Evolutionary conservation across 2,329 filamentous ascomycete species (phyloP).

Genomic region (Fusarium sp.): DNA sequence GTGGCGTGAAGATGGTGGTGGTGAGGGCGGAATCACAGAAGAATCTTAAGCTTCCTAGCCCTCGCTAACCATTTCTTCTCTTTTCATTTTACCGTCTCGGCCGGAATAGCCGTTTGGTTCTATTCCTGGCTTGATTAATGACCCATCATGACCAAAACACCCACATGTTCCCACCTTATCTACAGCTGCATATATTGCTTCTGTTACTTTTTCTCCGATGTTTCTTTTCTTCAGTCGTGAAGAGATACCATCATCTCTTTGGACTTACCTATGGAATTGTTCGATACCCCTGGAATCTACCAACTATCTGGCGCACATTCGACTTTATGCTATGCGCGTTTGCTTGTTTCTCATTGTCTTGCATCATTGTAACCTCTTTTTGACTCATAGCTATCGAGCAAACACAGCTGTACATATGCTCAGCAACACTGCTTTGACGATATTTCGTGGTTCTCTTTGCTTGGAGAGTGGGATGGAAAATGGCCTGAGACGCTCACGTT

Average conservation of each 20-base stretch:
- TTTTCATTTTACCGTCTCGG: constrained; percentile 25
- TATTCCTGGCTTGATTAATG: constrained; percentile 40
- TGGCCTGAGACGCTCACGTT: constrained; percentile 11
- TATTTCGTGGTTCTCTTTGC: constrained; percentile 12
- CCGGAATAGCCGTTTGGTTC: constrained; percentile 37
- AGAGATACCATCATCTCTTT: constrained; percentile 32
- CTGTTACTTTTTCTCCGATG: constrained; percentile 11
- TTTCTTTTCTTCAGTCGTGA: constrained; percentile 36
- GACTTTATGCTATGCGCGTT: constrained; percentile 6
- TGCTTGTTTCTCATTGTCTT: constrained; percentile 22
- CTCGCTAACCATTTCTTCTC: constrained; percentile 19
- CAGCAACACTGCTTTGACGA: constrained; percentile 8
- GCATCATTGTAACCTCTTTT: constrained; percentile 15
- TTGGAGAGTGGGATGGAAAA: constrained; percentile 14
- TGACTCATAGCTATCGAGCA: constrained; percentile 3
- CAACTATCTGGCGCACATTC: constrained; percentile 28
- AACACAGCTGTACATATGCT: constrained; percentile 2
- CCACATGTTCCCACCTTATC: constrained; percentile 37
- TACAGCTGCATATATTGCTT: constrained; percentile 29
- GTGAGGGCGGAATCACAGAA: constrained; percentile 73
- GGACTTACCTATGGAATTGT: constrained; percentile 26
- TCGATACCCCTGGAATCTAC: constrained; percentile 40
- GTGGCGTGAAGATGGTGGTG: constrained; percentile 89
- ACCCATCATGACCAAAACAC: constrained; percentile 42
- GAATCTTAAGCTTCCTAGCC: constrained; percentile 57